A percentile compares a stretch with the other conserved stretches of the same genome.
phyloP scores from a whole-genome alignment of 2,329 filamentous ascomycete genomes.

The Xylaria sp. region DNA sequence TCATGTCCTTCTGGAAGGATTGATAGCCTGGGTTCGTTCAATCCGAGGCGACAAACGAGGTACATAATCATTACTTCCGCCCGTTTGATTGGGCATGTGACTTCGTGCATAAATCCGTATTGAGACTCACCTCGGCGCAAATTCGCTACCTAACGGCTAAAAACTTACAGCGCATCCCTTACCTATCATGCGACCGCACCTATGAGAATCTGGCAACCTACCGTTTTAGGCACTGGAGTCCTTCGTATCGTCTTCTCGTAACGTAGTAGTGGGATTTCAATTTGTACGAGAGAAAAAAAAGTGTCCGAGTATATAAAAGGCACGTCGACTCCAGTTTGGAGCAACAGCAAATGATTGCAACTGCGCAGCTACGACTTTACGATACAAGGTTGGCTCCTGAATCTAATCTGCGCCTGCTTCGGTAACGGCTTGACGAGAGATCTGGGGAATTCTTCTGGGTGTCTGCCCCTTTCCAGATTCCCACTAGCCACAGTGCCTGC shows the following conservation, averaged over 20 bases:
- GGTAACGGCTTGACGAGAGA: neutral
- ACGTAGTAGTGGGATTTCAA: no score
- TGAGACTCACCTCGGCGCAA: neutral
- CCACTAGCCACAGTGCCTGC: neutral
- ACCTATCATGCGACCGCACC: no score
- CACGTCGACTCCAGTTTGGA: no score
- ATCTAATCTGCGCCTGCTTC: neutral
- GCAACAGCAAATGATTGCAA: no score
- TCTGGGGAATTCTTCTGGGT: neutral
- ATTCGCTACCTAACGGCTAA: neutral
- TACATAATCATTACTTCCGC: no score
- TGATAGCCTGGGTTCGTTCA: neutral
- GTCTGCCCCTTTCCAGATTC: neutral
- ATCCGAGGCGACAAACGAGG: no score
- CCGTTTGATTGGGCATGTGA: neutral
- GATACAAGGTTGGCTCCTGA: neutral
- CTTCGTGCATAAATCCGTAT: neutral
- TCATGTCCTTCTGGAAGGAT: neutral
- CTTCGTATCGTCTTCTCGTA: no score
- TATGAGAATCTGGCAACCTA: no score
- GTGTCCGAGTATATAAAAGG: no score
- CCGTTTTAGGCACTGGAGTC: no score
- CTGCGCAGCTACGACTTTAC: no score
- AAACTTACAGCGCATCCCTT: neutral
- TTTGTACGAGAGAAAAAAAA: no score